A percentile compares a stretch with the other conserved stretches of the same genome.
Evolutionary conservation across 768 basidiomycete genomes (phyloP).

Genomic region (Rhizopogon rudus): DNA sequence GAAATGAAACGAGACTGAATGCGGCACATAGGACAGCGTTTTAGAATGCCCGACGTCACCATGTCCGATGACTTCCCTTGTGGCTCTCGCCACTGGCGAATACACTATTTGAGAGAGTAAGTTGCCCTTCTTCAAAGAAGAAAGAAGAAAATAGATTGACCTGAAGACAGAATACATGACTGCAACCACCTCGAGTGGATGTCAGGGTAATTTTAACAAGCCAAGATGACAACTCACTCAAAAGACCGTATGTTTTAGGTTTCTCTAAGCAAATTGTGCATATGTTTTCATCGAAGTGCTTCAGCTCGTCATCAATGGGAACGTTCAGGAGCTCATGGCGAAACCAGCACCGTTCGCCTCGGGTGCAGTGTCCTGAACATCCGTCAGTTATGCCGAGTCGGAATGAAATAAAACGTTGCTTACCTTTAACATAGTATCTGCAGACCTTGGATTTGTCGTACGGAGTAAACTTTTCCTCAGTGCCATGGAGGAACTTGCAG

Average conservation of each 20-base stretch:
- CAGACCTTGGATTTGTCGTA: conserved; percentile 72
- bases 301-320: conserved; percentile 18
- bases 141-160: conserved; percentile 32
- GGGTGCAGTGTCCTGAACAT: conserved; percentile 59
- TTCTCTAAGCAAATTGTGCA: conserved; percentile 78
- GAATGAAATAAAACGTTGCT: conserved; percentile 3
- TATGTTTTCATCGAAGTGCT: conserved; percentile 36
- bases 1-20: conserved; percentile 60
- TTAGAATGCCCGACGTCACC: conserved; percentile 53
- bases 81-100: conserved; percentile 74
- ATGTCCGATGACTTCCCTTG: conserved; percentile 46
- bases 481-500: conserved; percentile 78
- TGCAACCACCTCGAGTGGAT: conserved; percentile 52
- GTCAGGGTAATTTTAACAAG: not conserved
- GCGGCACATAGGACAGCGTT: conserved; percentile 80
- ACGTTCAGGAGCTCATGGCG: conserved; percentile 37
- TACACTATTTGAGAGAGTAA: conserved; percentile 45
- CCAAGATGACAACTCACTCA: conserved; percentile 40
- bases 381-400: not conserved
- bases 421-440: conserved; percentile 57
- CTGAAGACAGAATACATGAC: conserved; percentile 71
- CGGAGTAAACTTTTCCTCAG: conserved; percentile 48
- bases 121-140: conserved; percentile 3
- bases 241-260: conserved; percentile 62
- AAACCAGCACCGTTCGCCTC: conserved; percentile 76